Evolutionary conservation across 306 rosid genomes (phyloP).

Genomic region (Cicer chorassanicum): DNA sequence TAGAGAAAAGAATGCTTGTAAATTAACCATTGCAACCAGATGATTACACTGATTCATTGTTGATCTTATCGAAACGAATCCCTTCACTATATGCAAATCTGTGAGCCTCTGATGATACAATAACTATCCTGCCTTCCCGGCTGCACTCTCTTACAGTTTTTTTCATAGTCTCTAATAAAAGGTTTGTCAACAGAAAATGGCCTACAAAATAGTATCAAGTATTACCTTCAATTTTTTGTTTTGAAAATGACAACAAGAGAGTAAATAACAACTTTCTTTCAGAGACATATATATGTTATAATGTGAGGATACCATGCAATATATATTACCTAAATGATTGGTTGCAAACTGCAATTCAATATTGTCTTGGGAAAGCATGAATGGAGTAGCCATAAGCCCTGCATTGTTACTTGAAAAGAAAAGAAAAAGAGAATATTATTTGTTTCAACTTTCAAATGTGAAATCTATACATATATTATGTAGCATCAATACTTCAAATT

Average conservation of each 20-base stretch:
- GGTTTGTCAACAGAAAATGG: constrained; percentile 82
- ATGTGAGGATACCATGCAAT: constrained; percentile 17
- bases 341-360: constrained; percentile 85
- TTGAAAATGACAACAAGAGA: neutral
- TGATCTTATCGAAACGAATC: constrained; percentile 68
- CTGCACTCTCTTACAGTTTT: constrained; percentile 63
- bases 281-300: constrained; percentile 9
- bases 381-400: constrained; percentile 80
- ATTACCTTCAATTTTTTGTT: neutral
- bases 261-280: constrained; percentile 4
- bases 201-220: constrained; percentile 53
- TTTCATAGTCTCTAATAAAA: constrained; percentile 82
- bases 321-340: constrained; percentile 70
- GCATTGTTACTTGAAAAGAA: constrained; percentile 77
- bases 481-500: too few species aligned
- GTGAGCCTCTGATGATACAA: constrained; percentile 71
- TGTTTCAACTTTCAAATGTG: constrained; percentile 34
- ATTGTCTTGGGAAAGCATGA: constrained; percentile 69
- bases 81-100: constrained; percentile 60
- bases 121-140: constrained; percentile 77
- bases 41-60: constrained; percentile 68
- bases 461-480: neutral
- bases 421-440: constrained; percentile 22
- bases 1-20: constrained; percentile 18
- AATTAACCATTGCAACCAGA: constrained; percentile 43